Base-by-base conservation (phyloP, 1,284 basidiomycete genomes). In the Ceratobasidium sp. region DNA sequence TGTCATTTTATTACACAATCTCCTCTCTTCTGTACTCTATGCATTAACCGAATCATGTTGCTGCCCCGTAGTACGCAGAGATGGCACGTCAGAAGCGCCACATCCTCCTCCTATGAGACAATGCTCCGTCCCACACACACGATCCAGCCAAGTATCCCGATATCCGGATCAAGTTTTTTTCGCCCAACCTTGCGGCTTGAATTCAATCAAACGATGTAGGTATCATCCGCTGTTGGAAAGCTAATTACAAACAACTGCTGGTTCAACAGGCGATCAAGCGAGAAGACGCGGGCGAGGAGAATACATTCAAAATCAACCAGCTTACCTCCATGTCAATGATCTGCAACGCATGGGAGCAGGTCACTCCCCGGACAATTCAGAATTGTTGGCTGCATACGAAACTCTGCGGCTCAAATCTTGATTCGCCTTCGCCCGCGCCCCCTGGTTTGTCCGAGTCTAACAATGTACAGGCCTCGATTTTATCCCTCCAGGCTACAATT, bases 131-230 rank as follows among this genome's bases (percentile, higher is more conserved):
- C 13, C 44, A 46, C 13, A 46, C 44, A 46, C 44, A 46, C 44
- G 13, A n/a, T n/a, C 13, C 44, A 46, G 44, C 7, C 6, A 46
- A 46, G 13, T 13, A 7, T 13, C 44, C 44, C 44, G 7, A 46
- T 46, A 13, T 13, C 13, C 13, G 13, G 6, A 51, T 86, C 23
- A 79, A 82, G 56, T 83, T 79, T 70, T 84, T 86, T 63, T 77
- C 81, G 28, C 81, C 85, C 12, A 86, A 86, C 58, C 83, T 84
- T 28, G 85, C 81, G 4, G 81, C 83, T 1, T 81, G 76, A 80
- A 83, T 85, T 80, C 84, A 83, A 79, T 69, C 83, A 12, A 82
- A 70, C 3, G 84, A 86, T 80, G 82, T 81, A 1, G 85, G 86
- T 26, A 85, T 86, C 64, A 79, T 61, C 33, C 58, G 26, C 15